Evolutionary conservation across 768 basidiomycete genomes (phyloP), one percentile per base, ranked within the genome.

Genomic region (Amanita subjunquillea): DNA sequence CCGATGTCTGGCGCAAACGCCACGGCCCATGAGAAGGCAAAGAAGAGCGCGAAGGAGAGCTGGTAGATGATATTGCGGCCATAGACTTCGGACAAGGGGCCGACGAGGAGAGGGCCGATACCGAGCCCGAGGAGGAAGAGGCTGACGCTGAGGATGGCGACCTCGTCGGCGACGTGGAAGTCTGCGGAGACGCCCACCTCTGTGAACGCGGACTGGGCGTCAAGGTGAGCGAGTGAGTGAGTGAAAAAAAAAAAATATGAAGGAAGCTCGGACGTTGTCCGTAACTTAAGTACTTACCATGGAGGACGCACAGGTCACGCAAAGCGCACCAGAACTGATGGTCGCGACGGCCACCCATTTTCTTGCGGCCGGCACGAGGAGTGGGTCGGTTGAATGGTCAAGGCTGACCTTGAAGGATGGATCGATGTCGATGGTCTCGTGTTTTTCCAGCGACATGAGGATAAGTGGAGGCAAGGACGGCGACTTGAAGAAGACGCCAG

Each of bases 1-100:
- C 83, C 73, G 22, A 80, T 73, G 57, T 87, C 72, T 3, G 79
- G 81, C 1, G 85, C 76, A 55, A 91, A 90, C 1, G 86, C 84
- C 5, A 87, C 80, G 0, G 86, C 83, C 59, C 83, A 84, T 17
- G 81, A 79, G 51, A 85, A 74, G 1, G 77, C 59, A 58, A 86
- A 79, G 62, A 87, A 82, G 4, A 79, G 56, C 1, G 68, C 56
- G 56, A 83, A 89, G 0, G 85, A 83, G 3, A 73, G 57, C 10
- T 73, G 69, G 61, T 91, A 88, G 10, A 89, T 75, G 39, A 73
- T 62, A 51, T 78, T 81, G 43, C 83, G 71, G 2, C 89, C 87
- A 59, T 81, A 78, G 15, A 86, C 73, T 57, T 84, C 78, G 17
- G 69, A 62, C 12, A 77, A 65, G 0, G 77, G 74, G 3, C 83